Conservation (phyloP, 768 basidiomycete genomes). For the Mycena epipterygia region DNA sequence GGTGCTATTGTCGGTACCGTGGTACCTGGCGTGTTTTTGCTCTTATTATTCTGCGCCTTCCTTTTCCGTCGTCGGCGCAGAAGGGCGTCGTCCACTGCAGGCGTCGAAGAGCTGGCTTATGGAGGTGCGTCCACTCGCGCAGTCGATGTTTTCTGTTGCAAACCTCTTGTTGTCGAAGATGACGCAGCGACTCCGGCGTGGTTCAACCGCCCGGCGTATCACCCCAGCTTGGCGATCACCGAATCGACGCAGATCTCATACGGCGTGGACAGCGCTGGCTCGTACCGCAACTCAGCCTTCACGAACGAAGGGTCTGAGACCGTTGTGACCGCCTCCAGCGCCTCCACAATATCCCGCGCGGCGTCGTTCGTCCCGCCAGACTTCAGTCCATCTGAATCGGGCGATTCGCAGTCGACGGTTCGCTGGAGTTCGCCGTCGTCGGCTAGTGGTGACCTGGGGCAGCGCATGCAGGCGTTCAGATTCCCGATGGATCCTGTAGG, state of each 20-base stretch:
- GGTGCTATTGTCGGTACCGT: constrained; percentile 11
- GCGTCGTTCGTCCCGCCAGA: neutral
- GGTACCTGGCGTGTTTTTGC: constrained; percentile 1
- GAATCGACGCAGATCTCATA: neutral
- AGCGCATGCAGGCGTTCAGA: neutral
- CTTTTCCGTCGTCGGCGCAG: constrained; percentile 10
- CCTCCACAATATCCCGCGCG: neutral
- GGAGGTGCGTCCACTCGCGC: neutral
- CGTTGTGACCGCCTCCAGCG: neutral
- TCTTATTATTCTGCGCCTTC: constrained; percentile 10
- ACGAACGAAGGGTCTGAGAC: neutral
- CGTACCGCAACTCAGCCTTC: neutral
- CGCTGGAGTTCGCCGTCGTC: neutral
- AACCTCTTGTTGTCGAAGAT: neutral
- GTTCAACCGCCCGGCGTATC: constrained; percentile 21
- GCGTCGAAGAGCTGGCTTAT: neutral
- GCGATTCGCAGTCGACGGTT: neutral
- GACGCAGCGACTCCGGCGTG: constrained; percentile 4
- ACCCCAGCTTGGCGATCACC: neutral
- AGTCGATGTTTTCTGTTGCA: too few species aligned
- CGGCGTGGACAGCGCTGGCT: neutral
- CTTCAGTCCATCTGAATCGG: neutral
- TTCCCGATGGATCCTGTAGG: neutral
- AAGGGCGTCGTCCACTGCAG: neutral
- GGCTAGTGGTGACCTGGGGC: neutral